These are phyloP conservation scores for Crithidia bombi DNA, from an alignment of 208 protist species.

Conservation along the genomic window DNA sequence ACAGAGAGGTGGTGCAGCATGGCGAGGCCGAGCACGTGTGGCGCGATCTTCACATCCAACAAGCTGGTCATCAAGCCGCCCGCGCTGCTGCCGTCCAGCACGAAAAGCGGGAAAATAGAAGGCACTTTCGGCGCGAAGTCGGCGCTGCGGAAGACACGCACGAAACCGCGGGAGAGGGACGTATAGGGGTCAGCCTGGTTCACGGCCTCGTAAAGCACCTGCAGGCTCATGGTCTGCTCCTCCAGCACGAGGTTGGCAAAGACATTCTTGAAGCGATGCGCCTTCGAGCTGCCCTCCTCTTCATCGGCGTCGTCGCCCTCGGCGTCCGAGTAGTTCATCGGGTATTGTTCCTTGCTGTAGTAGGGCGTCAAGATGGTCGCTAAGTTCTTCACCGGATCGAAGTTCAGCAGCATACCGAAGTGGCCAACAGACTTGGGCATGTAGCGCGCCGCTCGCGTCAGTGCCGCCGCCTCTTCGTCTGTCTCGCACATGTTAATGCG, in stretches of 20 bases:
- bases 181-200: conserved; percentile 72
- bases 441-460: conserved; percentile 47
- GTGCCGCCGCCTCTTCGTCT: conserved; percentile 58
- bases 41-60: conserved; percentile 78
- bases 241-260: conserved; percentile 64
- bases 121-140: conserved; percentile 53
- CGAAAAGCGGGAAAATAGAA: conserved; percentile 83
- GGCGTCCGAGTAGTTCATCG: conserved; percentile 26
- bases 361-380: conserved; percentile 70
- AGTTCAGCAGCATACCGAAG: conserved; percentile 81
- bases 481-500: conserved; percentile 76
- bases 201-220: conserved; percentile 80
- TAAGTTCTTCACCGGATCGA: conserved; percentile 70
- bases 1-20: conserved; percentile 89
- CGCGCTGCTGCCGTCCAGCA: conserved; percentile 82
- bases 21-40: conserved; percentile 88
- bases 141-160: conserved; percentile 78
- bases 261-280: conserved; percentile 36
- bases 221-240: conserved; percentile 76
- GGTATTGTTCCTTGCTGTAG: conserved; percentile 48
- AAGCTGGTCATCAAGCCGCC: conserved; percentile 73
- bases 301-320: conserved; percentile 14
- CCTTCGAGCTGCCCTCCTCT: conserved; percentile 3
- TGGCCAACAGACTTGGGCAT: conserved; percentile 52
- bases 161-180: conserved; percentile 79